Conservation (phyloP, 768 basidiomycete species). For the Cyathus striatus region DNA sequence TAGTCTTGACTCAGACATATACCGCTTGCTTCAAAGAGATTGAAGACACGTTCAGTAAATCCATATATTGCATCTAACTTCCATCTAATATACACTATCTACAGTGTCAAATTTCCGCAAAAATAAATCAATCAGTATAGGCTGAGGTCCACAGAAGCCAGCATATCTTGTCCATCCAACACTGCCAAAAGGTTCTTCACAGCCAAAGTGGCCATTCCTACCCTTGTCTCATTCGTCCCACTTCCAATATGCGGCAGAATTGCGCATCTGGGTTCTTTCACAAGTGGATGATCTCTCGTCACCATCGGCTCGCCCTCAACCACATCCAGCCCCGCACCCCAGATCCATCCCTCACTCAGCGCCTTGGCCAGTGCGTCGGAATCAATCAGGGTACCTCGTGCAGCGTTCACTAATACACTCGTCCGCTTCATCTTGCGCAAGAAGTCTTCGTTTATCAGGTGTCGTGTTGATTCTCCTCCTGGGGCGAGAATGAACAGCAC, state of each 20-base stretch:
- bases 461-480: conserved; percentile 63
- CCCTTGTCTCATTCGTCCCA: conserved; percentile 80
- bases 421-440: conserved; percentile 82
- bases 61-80: too few relatives aligned
- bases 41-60: too few relatives aligned
- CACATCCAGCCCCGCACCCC: conserved; percentile 92
- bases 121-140: too few relatives aligned
- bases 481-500: conserved; percentile 82
- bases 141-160: conserved; percentile 32
- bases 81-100: too few relatives aligned
- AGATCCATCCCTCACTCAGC: conserved; percentile 72
- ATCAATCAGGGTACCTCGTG: conserved; percentile 85
- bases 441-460: conserved; percentile 69
- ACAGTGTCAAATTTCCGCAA: too few relatives aligned
- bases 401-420: conserved; percentile 79
- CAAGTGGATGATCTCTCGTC: conserved; percentile 66
- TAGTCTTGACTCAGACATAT: too few relatives aligned
- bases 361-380: conserved; percentile 84
- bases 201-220: conserved; percentile 76
- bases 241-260: conserved; percentile 90
- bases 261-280: conserved; percentile 71
- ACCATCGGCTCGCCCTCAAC: conserved; percentile 89
- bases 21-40: too few relatives aligned
- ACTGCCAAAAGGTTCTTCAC: conserved; percentile 65
- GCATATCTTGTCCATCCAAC: conserved; percentile 47